Base-by-base conservation (phyloP, 129 eudicot genomes). In the Flaveria trinervia region DNA sequence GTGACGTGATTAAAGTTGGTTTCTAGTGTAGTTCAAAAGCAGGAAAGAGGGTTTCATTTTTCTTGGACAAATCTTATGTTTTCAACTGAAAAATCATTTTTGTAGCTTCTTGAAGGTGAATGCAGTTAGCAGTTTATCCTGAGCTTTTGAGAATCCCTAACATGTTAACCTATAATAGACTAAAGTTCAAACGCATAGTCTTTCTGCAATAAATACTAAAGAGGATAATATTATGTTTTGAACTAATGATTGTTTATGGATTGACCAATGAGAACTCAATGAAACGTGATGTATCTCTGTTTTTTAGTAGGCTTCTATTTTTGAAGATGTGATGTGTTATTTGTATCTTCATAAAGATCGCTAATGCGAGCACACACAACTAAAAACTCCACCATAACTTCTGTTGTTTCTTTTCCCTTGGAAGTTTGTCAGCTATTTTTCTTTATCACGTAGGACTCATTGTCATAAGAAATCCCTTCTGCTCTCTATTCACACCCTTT, bases 321-420 rank as follows among this genome's bases (percentile, higher is more conserved):
- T 41, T 59, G 15, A 23, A 60, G 25, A 25, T 9, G 66, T 25
- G 66, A 62, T 9, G 1, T 61, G 68, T 14, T 28, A 62, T 9
- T 2, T 61, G 68, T 62, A 62, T 45, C 44, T 62, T 62, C 18
- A 62, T 62, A 62, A 60, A 28, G 18, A 62, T 30, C n/a, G 45
- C 45, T 6, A 30, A 11, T 30, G 45, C 45, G 18, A 62, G 68
- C 18, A 14, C 20, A 30, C 18, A 62, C 30, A 62, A 15, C 22
- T 62, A 22, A 15, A 64, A 64, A 33, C 22, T 30, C 18, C 46
- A 25, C 5, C n/a, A 64, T 26, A 5, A 25, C n/a, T 61, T 26
- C n/a, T 4, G 62, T 55, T 6, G 30, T 28, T 61, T 61, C 22
- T 25, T 25, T 30, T 22, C 30, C 22, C 28, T 57, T 57, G 22